Evolutionary conservation across 768 basidiomycete genomes (phyloP).

Genomic region (Suillus alpinus): DNA sequence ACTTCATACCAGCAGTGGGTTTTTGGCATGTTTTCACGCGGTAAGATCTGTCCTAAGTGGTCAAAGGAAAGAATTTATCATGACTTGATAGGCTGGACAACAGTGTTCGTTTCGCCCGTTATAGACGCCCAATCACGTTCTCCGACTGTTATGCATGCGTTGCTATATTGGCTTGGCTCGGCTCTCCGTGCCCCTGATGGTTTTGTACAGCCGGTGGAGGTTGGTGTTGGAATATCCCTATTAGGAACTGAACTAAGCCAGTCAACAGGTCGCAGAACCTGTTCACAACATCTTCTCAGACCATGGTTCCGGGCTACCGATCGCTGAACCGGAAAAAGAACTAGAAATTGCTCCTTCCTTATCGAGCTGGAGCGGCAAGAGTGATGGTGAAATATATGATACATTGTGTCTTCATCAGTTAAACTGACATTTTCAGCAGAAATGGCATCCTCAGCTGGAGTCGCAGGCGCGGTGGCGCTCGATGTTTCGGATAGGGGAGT

Average conservation of each 20-base stretch:
- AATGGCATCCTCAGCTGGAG: slow-evolving; percentile 22
- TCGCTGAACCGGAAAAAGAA: not conserved
- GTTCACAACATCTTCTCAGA: slow-evolving; percentile 24
- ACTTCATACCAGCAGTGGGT: slow-evolving; percentile 62
- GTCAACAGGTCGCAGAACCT: slow-evolving; percentile 28
- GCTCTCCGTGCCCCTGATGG: slow-evolving; percentile 36
- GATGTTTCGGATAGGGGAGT: slow-evolving; percentile 20
- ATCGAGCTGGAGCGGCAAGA: slow-evolving; percentile 30
- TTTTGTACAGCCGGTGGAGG: slow-evolving; percentile 25
- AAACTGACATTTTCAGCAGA: slow-evolving; percentile 11
- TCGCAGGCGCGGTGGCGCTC: slow-evolving; percentile 10
- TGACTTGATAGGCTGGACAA: slow-evolving; percentile 45
- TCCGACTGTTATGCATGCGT: slow-evolving; percentile 51
- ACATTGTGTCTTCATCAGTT: not conserved
- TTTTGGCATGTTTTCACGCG: slow-evolving; percentile 59
- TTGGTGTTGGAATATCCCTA: not conserved
- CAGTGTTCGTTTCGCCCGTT: slow-evolving; percentile 49
- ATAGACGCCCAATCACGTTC: slow-evolving; percentile 37
- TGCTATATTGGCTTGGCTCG: slow-evolving; percentile 57
- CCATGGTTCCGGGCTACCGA: not conserved
- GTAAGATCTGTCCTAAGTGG: slow-evolving; percentile 26
- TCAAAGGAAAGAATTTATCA: not conserved
- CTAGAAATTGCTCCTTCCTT: slow-evolving; percentile 17
- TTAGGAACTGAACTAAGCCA: not conserved
- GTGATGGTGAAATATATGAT: slow-evolving; percentile 21